phyloP scores from a whole-genome alignment of 768 basidiomycete species.

The Mycena sanguinolenta region DNA sequence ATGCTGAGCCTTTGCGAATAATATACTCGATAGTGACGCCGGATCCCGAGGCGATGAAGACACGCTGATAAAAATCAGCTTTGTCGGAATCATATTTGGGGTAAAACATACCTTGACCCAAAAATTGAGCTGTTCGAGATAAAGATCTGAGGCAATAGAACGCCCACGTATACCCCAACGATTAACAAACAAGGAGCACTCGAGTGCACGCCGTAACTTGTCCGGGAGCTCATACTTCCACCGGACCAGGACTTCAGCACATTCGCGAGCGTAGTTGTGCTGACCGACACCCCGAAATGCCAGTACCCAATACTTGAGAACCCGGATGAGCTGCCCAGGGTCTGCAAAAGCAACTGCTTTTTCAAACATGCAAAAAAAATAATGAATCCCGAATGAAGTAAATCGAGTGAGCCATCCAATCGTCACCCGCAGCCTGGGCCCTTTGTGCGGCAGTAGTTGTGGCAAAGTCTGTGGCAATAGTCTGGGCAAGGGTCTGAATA shows the following conservation, averaged over 20 bases:
- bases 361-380: conserved; percentile 45
- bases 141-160: conserved; percentile 45
- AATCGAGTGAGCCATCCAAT: conserved; percentile 38
- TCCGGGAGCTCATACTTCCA: conserved; percentile 40
- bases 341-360: conserved; percentile 48
- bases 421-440: neutral
- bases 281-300: conserved; percentile 42
- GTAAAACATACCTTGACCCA: conserved; percentile 43
- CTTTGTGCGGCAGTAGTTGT: too few species aligned
- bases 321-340: conserved; percentile 43
- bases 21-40: neutral
- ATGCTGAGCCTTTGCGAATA: neutral
- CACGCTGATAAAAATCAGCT: neutral
- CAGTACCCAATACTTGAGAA: conserved; percentile 27
- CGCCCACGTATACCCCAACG: conserved; percentile 40
- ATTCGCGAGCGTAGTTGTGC: conserved; percentile 49
- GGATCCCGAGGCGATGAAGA: neutral
- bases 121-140: conserved; percentile 47
- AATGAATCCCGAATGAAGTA: conserved; percentile 48
- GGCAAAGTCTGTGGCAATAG: conserved; percentile 6
- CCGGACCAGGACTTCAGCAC: conserved; percentile 37
- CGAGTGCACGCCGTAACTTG: conserved; percentile 32
- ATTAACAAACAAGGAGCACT: conserved; percentile 22
- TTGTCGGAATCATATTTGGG: neutral
- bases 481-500: conserved; percentile 13